Evolutionary conservation across 2,329 filamentous ascomycete genomes (phyloP), one percentile per base, ranked within the genome.

Genomic region (Pseudodiploospora longispora): DNA sequence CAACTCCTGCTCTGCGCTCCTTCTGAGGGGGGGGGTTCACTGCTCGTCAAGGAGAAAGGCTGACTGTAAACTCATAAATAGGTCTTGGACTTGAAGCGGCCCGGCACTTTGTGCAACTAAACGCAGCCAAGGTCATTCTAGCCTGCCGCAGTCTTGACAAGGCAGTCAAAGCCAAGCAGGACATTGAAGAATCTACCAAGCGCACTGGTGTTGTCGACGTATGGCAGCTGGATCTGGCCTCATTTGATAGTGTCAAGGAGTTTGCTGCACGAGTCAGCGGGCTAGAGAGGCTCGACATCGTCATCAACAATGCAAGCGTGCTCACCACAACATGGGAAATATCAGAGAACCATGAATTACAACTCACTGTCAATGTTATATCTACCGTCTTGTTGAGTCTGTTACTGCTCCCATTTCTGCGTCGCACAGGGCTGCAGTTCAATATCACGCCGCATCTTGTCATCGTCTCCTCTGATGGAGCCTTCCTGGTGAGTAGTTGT

Each of bases 41-140:
- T 30, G 31, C 19, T 19, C 19, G 19, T 19, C 19, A 19, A 37
- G 19, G 10, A 38, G 36, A 28, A 27, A 10, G 12, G 10, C 37
- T 39, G 27, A 39, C 28, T 30, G 31, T 39, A 12, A n/a, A 10
- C 9, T 19, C 3, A 5, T 9, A 41, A 9, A 56, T 52, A 19
- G 66, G 67, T 6, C 54, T 69, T 1, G 67, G 67, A 2, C 55
- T 64, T 19, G 67, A 69, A 48, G 62, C 65, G 6, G 60, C 65
- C 4, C 60, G 61, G 8, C 63, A 70, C 42, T 59, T 67, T 36
- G 55, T 59, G 5, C 55, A 55, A 2, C 60, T 67, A 4, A 54
- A 58, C 5, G 65, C 63, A 2, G 48, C 51, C 5, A 62, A 61
- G 19, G 56, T 72, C 31, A 65, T 72, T 40, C 55, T 72, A 37